phyloP scores from a whole-genome alignment of 192 early-diverging fungal genomes.

The Coemansia sp. region DNA sequence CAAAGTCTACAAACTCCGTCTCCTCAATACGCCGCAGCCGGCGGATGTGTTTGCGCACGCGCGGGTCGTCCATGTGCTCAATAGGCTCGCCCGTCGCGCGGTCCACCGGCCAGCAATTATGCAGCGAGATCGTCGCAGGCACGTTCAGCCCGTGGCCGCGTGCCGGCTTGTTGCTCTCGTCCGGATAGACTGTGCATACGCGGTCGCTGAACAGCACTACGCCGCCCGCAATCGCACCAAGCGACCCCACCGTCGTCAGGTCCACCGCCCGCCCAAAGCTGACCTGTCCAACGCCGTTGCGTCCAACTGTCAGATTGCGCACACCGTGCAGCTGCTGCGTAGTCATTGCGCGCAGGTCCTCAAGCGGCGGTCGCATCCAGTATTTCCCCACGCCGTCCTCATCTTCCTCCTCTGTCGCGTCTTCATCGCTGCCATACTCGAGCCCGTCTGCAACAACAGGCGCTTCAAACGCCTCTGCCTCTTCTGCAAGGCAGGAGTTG shows the following conservation, averaged over 20 bases:
- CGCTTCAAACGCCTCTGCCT: slow-evolving; percentile 8
- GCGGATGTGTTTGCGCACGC: slow-evolving; percentile 64
- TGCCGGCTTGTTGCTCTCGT: slow-evolving; percentile 73
- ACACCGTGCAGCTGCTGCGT: slow-evolving; percentile 69
- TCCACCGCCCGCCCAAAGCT: slow-evolving; percentile 81
- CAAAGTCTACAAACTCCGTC: slow-evolving; percentile 77
- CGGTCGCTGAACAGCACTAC: slow-evolving; percentile 75
- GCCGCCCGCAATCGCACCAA: slow-evolving; percentile 72
- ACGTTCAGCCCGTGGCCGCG: slow-evolving; percentile 88
- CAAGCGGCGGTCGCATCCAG: slow-evolving; percentile 71
- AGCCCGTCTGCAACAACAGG: not conserved
- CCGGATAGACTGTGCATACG: slow-evolving; percentile 78
- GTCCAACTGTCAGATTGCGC: slow-evolving; percentile 70
- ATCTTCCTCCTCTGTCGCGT: slow-evolving; percentile 31
- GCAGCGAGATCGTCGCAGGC: slow-evolving; percentile 72
- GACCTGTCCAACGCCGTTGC: slow-evolving; percentile 71
- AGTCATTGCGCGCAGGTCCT: slow-evolving; percentile 67
- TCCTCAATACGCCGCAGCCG: slow-evolving; percentile 69
- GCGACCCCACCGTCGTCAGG: slow-evolving; percentile 57
- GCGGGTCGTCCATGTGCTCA: slow-evolving; percentile 65
- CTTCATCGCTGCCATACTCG: not conserved
- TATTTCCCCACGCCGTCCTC: slow-evolving; percentile 51
- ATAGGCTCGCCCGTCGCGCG: slow-evolving; percentile 69
- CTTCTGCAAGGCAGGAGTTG: not conserved
- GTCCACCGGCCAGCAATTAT: slow-evolving; percentile 83